These are phyloP conservation scores for Phytophthora crassamura DNA, from an alignment of 352 stramenopile genomes.

Conservation along the genomic window DNA sequence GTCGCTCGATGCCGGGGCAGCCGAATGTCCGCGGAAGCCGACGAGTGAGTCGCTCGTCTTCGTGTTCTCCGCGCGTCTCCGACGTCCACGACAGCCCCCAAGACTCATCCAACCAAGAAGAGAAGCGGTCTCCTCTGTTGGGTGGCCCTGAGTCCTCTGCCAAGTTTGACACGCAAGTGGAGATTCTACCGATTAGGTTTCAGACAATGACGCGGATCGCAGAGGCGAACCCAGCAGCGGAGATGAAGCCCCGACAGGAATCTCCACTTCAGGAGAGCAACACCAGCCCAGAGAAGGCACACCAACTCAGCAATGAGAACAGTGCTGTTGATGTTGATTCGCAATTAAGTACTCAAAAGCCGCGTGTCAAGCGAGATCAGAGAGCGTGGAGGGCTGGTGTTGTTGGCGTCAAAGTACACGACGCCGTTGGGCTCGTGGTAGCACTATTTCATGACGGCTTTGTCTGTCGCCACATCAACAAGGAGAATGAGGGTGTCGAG, in stretches of 20 bases:
- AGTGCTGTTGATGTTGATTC: background rate
- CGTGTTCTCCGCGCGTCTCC: conserved; percentile 7
- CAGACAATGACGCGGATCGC: conserved; percentile 27
- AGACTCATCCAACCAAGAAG: conserved; percentile 1
- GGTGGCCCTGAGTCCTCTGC: conserved; percentile 5
- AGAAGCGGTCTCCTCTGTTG: conserved; percentile 8
- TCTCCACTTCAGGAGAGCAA: background rate
- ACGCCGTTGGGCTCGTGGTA: conserved; percentile 43
- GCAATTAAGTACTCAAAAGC: background rate
- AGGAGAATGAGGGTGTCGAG: conserved; percentile 57
- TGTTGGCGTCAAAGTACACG: background rate
- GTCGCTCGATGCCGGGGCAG: conserved; percentile 17
- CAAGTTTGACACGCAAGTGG: conserved; percentile 40
- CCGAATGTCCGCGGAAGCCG: conserved; percentile 1
- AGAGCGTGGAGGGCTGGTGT: background rate
- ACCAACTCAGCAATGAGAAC: too few relatives aligned
- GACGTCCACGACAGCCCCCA: conserved; percentile 1
- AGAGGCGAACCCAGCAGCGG: background rate
- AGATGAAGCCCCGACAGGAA: background rate
- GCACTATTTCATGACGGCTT: conserved; percentile 73
- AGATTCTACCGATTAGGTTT: conserved; percentile 25
- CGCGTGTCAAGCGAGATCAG: conserved; percentile 8
- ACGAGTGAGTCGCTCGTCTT: background rate
- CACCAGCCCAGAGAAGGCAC: background rate
- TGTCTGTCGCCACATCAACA: conserved; percentile 70